Percentiles rank a stretch among this genome's conserved stretches.
Evolutionary conservation across 352 stramenopile species (phyloP).

Genomic region (Phytophthora parvispora): DNA sequence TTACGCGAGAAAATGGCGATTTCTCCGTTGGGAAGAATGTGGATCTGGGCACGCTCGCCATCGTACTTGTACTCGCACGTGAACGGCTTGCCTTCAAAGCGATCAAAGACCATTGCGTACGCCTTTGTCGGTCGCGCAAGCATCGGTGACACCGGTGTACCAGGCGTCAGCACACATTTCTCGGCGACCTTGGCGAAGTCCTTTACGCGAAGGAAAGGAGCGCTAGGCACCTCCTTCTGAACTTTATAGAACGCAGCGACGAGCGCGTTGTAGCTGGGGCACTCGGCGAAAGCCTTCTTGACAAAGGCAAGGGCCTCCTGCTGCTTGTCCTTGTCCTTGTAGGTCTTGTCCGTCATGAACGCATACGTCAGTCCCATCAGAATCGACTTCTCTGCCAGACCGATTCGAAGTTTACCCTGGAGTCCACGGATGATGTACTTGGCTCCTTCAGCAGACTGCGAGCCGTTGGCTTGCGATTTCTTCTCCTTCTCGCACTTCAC

Average conservation of each 20-base stretch:
- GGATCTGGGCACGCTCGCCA: constrained; percentile 97
- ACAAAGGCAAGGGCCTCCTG: constrained; percentile 93
- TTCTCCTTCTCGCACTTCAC: constrained; percentile 92
- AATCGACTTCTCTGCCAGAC: constrained; percentile 98
- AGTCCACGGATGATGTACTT: constrained; percentile 99
- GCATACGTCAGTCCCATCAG: constrained; percentile 98
- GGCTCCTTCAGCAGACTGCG: constrained; percentile 85
- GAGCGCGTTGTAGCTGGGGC: constrained; percentile 97
- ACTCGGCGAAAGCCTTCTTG: constrained; percentile 99
- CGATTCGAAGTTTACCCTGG: constrained; percentile 99
- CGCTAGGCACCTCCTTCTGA: constrained; percentile 47
- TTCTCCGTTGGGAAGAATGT: constrained; percentile 90
- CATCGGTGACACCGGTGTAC: constrained; percentile 99
- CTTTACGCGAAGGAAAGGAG: constrained; percentile 57
- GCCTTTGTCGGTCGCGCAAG: constrained; percentile 98
- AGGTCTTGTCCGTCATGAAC: constrained; percentile 91
- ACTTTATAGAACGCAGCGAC: constrained; percentile 90
- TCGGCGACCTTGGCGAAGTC: constrained; percentile 72
- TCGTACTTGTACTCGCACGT: constrained; percentile 99
- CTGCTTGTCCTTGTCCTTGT: constrained; percentile 87
- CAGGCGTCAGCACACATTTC: constrained; percentile 94
- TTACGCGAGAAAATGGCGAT: constrained; percentile 99
- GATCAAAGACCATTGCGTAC: constrained; percentile 97
- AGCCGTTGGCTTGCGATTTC: constrained; percentile 55
- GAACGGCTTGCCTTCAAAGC: constrained; percentile 96